These are phyloP conservation scores for Hepatocystis sp. DNA, from an alignment of 169 alveolate genomes.

Conservation along the genomic window DNA sequence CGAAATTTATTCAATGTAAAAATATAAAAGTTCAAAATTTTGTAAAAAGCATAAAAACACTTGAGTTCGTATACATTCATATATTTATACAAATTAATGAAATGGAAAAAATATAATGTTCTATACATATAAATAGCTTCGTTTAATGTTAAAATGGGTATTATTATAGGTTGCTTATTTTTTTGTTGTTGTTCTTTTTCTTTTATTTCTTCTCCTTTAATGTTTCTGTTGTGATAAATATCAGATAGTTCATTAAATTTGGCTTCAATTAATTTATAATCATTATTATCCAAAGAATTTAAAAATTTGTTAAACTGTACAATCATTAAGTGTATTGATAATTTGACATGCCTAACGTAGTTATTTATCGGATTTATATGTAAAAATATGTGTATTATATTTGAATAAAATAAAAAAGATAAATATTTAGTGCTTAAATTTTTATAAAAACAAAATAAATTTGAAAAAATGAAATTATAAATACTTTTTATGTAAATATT, in stretches of 20 bases:
- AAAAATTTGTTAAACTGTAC: constrained; percentile 16
- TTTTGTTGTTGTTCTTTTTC: constrained; percentile 11
- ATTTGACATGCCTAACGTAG: constrained; percentile 2
- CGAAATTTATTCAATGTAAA: constrained; percentile 40
- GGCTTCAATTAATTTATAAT: constrained; percentile 10
- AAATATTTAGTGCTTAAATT: constrained; percentile 46
- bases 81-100: constrained; percentile 42
- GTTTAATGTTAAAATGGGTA: constrained; percentile 10
- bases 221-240: background rate
- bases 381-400: constrained; percentile 54
- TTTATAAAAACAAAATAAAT: constrained; percentile 28
- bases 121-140: constrained; percentile 69
- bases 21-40: constrained; percentile 38
- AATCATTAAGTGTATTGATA: constrained; percentile 23
- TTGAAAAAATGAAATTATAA: constrained; percentile 17
- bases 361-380: constrained; percentile 16
- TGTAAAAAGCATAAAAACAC: constrained; percentile 21
- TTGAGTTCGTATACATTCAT: constrained; percentile 49
- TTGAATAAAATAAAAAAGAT: constrained; percentile 73
- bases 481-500: constrained; percentile 19
- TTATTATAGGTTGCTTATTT: background rate
- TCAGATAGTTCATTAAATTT: constrained; percentile 21
- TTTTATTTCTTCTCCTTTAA: constrained; percentile 3
- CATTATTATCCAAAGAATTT: constrained; percentile 44
- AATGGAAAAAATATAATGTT: constrained; percentile 31